Evolutionary conservation across 1,139 yeast species (phyloP).

Genomic region (Hyphopichia pseudoburtonii): DNA sequence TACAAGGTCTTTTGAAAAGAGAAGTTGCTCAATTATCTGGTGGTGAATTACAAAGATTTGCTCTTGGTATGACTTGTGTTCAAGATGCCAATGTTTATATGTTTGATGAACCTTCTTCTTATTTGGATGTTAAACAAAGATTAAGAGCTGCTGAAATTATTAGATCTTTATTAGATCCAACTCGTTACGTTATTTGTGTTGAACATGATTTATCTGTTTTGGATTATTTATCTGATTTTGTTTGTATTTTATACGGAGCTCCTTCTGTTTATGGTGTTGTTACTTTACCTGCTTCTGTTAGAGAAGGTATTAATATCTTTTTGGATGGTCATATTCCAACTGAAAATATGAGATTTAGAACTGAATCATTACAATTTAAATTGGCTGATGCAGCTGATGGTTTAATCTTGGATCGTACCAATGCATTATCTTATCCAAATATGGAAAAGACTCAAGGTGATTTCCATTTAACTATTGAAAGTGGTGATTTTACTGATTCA

Average conservation of each 20-base stretch:
- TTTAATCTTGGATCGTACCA: constrained; percentile 71
- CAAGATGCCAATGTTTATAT: constrained; percentile 94
- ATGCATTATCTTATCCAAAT: constrained; percentile 73
- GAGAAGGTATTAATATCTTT: constrained; percentile 98
- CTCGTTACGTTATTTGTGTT: constrained; percentile 87
- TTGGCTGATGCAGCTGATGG: constrained; percentile 89
- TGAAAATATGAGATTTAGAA: constrained; percentile 94
- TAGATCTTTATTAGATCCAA: constrained; percentile 74
- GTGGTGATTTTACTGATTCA: constrained; percentile 92
- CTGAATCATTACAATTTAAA: constrained; percentile 92
- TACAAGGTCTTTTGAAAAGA: constrained; percentile 72
- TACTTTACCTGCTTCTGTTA: constrained; percentile 89
- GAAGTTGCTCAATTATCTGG: constrained; percentile 90
- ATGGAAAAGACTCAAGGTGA: constrained; percentile 95
- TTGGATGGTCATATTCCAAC: constrained; percentile 97
- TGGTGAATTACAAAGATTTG: constrained; percentile 98
- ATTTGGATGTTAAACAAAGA: constrained; percentile 97
- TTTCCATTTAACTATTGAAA: constrained; percentile 75
- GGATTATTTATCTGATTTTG: constrained; percentile 93
- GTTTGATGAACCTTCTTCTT: constrained; percentile 99
- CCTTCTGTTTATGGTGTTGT: constrained; percentile 99
- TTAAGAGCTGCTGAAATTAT: constrained; percentile 94
- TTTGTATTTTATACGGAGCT: constrained; percentile 94
- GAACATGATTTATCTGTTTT: constrained; percentile 98
- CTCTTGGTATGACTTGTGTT: constrained; percentile 95